phyloP scores from a whole-genome alignment of 352 stramenopile genomes.

The Globisporangium heterothallicum region DNA sequence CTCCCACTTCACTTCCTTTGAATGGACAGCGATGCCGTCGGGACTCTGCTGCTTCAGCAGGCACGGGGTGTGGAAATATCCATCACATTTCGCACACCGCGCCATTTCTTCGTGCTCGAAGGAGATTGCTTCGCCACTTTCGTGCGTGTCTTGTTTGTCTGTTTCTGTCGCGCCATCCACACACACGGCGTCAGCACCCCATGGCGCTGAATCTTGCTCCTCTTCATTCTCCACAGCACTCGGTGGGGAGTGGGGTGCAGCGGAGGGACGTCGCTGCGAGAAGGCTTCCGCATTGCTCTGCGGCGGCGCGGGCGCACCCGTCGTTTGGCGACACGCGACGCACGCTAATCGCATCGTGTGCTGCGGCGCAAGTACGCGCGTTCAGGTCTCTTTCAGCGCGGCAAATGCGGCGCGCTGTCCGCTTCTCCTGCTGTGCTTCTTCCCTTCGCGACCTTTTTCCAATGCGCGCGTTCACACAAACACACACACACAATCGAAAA shows the following conservation, averaged over 20 bases:
- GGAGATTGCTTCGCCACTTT: no score
- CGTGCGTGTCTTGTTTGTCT: neutral
- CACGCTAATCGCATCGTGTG: constrained; percentile 38
- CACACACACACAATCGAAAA: no score
- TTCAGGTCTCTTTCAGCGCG: neutral
- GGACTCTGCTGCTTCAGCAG: constrained; percentile 10
- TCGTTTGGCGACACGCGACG: constrained; percentile 31
- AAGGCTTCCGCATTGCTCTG: constrained; percentile 5
- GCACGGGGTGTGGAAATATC: constrained; percentile 40
- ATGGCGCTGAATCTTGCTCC: neutral
- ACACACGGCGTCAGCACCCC: no score
- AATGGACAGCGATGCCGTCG: constrained; percentile 9
- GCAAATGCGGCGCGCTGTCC: neutral
- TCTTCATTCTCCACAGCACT: neutral
- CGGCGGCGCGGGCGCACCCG: constrained; percentile 2
- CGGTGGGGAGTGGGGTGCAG: neutral
- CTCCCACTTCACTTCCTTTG: neutral
- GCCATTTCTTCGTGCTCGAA: constrained; percentile 12
- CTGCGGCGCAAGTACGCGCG: constrained; percentile 3
- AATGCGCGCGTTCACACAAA: no score
- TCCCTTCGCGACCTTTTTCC: no score
- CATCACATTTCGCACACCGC: constrained; percentile 30
- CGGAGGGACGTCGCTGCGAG: neutral
- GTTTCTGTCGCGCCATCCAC: neutral
- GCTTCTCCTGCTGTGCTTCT: neutral